These are phyloP conservation scores for Monosporascus sp. DNA, from an alignment of 2,329 filamentous ascomycete genomes.

Conservation along the genomic window DNA sequence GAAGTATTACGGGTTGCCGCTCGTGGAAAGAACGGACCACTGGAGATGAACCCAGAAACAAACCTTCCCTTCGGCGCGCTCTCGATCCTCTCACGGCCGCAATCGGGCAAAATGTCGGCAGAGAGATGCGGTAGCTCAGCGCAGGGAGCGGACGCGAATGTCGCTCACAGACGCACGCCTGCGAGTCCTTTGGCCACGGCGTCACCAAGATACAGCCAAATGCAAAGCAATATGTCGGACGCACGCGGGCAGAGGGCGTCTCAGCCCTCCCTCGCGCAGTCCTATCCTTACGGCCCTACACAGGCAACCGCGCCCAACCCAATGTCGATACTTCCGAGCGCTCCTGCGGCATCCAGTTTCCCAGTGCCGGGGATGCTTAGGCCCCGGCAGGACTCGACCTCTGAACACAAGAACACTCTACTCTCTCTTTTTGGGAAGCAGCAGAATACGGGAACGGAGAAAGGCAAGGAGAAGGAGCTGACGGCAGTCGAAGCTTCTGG, in stretches of 20 bases:
- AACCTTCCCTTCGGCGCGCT: constrained; percentile 35
- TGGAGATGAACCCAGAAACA: constrained; percentile 30
- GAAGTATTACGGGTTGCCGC: constrained; percentile 21
- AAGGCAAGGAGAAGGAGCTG: constrained; percentile 27
- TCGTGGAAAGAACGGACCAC: constrained; percentile 24
- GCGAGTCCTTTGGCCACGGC: constrained; percentile 10
- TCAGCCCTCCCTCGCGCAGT: constrained; percentile 9
- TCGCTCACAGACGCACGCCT: constrained; percentile 1
- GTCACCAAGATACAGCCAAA: constrained; percentile 15
- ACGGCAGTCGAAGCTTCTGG: constrained; percentile 16
- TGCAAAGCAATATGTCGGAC: constrained; percentile 13
- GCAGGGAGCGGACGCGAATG: neutral
- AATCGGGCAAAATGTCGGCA: constrained; percentile 15
- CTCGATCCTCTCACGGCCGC: constrained; percentile 32
- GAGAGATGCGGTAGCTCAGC: constrained; percentile 11
- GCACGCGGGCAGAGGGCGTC: constrained; percentile 10
- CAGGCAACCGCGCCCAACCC: constrained; percentile 17
- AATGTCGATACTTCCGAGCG: constrained; percentile 19
- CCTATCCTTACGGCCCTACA: constrained; percentile 17
- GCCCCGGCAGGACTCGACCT: constrained; percentile 29
- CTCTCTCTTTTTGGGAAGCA: constrained; percentile 60
- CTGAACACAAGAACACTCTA: constrained; percentile 40
- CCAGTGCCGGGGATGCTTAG: constrained; percentile 23
- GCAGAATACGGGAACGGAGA: constrained; percentile 22
- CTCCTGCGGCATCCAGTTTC: constrained; percentile 22